Evolutionary conservation across 148 eudicot species (phyloP), one percentile per base, ranked within the genome.

Genomic region (Fallopia convolvulus): DNA sequence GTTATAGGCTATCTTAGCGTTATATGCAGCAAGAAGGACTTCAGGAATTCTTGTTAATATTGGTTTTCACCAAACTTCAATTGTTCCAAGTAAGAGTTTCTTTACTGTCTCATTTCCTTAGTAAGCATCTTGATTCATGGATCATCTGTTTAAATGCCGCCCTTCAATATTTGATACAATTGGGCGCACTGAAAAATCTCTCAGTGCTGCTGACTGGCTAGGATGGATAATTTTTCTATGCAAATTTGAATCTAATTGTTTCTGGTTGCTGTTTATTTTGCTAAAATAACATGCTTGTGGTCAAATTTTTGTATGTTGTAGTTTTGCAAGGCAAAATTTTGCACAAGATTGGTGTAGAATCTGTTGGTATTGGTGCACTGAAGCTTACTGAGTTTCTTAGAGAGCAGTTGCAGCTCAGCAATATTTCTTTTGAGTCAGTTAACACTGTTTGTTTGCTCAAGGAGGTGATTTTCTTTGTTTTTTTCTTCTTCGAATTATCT

Each of bases 41-140:
- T 93, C 97, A 78, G 98, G 97, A 82, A 91, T 93, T 78, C 91
- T 93, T 82, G 98, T 91, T 75, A 93, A 93, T 77, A 84, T 93
- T 80, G 98, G 98, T 79, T 93, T 93, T 80, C 84, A 91, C 70
- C 94, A 91, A 46, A 93, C 94, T 71, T 86, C 92, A 70, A 77
- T 93, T 85, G 98, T 91, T 76, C 98, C 98, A 84, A 93, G 98
- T 93, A 87, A 81, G 82, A 46, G 74, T 48, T 75, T 77, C 56
- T 71, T 44, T 18, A 0, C 10, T 4, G 61, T n/a, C 61, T 55
- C 21, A 55, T 55, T 21, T 52, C 58, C 3, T 52, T 52, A 14
- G 56, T 52, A 52, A 52, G 56, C 56, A 52, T 52, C 4, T 52
- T 14, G 17, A 17, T 0, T 14, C 20, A 52, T 52, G 18, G 20